Evolutionary conservation across 2,329 filamentous ascomycete genomes (phyloP), one percentile per base, ranked within the genome.

Genomic region (Grosmannia huntii): DNA sequence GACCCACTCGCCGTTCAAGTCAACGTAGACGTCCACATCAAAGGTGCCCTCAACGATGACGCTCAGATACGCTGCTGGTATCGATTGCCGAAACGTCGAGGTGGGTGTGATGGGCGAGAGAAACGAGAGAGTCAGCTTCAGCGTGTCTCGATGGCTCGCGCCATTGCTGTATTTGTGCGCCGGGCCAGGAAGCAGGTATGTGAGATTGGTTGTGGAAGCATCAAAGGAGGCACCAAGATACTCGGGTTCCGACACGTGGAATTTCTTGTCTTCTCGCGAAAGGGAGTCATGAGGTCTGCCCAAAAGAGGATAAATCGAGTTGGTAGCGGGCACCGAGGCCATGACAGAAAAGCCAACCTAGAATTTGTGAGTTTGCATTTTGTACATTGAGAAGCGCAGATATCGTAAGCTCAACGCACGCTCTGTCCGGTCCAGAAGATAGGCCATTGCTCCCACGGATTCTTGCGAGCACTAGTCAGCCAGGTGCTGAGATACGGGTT

Each of bases 401-500:
- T 14, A 9, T 53, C 4, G 28, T 10, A n/a, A 11, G 21, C 11
- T 11, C 11, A 46, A 55, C 53, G 11, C 33, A 68, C 68, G 57
- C 66, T 68, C 53, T 67, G 63, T 16, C 67, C 68, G 2, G 67
- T 71, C 66, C 66, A 69, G 60, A 71, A 71, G 69, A 92, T 92
- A 27, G 90, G 90, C 90, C 90, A 95, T 71, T 82, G 80, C 57
- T 83, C 79, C 89, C 89, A 95, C 2, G 90, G 90, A 52, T 78
- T 78, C 58, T 86, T 80, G 64, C 90, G 79, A 48, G 89, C 87
- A 69, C 81, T 78, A 53, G 77, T 76, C 59, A 89, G 68, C 81
- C 81, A 84, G 38, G 79, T 76, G 66, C 79, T 83, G 59, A 84
- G 67, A 63, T 84, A 84, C 9, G 81, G 81, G 63, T 80, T 83